Evolutionary conservation across 768 basidiomycete genomes (phyloP), one percentile per base, ranked within the genome.

Genomic region (Daedaleopsis sinensis): DNA sequence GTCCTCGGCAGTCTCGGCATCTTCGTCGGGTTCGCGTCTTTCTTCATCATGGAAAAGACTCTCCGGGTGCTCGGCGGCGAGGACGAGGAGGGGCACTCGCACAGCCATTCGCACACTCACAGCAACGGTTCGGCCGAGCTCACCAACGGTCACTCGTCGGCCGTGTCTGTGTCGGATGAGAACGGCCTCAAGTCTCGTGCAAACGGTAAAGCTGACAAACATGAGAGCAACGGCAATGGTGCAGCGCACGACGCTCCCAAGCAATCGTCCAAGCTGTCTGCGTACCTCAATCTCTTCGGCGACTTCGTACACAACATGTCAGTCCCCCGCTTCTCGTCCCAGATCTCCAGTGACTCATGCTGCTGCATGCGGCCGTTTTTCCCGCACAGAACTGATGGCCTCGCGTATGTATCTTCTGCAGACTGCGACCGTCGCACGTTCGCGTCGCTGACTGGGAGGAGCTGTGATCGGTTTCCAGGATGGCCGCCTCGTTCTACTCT

Each of bases 401-500:
- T 96, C 52, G 90, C 90, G 89, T 92, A 77, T 70, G 88, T 85
- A 47, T 35, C 52, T 8, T 60, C 48, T 49, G 1, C 21, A 44
- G 7, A 42, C n/a, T 38, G 55, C 55, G 16, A 36, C 44, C 53
- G 21, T 55, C 61, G 52, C 60, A 64, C 65, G 58, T 63, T 57
- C 62, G 55, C 57, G 43, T 62, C 37, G 51, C 38, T 57, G 21
- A n/a, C 38, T 42, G 46, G 43, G 21, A 15, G 51, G 23, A 13
- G 10, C 38, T 51, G 3, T 48, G 24, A 50, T 38, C 37, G 12
- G 24, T 24, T 52, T 61, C 39, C 66, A 94, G 93, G 36, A 94
- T 96, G 91, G 90, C 93, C 16, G 94, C 94, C 55, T 94, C 93
- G n/a, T 96, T 96, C 79, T 96, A 96, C 72, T 93, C 93, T n/a